phyloP scores from a whole-genome alignment of 2,329 filamentous ascomycete species.

The Trichoderma polysporum region DNA sequence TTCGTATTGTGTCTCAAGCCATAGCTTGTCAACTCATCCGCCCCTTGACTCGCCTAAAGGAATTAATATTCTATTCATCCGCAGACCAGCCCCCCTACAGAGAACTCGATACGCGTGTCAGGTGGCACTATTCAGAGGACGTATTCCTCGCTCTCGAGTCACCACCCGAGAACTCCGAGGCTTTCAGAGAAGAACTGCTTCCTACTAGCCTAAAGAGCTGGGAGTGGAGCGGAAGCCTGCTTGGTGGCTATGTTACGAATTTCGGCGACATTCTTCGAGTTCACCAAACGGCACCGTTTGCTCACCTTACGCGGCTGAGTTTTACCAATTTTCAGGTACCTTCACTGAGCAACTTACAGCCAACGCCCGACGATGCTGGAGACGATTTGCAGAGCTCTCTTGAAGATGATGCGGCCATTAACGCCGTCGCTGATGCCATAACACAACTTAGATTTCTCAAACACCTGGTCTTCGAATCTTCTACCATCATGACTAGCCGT shows the following conservation, averaged over 20 bases:
- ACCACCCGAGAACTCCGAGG: slow-evolving; percentile 41
- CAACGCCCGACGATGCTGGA: slow-evolving; percentile 33
- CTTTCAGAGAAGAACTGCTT: slow-evolving; percentile 34
- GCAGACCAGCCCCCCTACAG: slow-evolving; percentile 68
- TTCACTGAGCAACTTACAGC: slow-evolving; percentile 43
- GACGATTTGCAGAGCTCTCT: slow-evolving; percentile 35
- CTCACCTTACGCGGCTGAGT: slow-evolving; percentile 53
- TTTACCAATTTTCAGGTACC: slow-evolving; percentile 65
- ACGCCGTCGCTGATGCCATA: slow-evolving; percentile 36
- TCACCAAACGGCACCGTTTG: slow-evolving; percentile 59
- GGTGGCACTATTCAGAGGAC: slow-evolving; percentile 67
- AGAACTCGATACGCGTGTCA: slow-evolving; percentile 52
- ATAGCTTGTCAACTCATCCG: slow-evolving; percentile 55
- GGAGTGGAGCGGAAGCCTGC: slow-evolving; percentile 60
- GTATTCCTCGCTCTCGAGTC: slow-evolving; percentile 65
- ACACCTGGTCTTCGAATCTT: slow-evolving; percentile 72
- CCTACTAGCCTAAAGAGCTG: slow-evolving; percentile 50
- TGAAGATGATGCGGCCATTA: slow-evolving; percentile 45
- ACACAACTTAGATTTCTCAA: slow-evolving; percentile 59
- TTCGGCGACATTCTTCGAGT: slow-evolving; percentile 50
- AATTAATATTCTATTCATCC: slow-evolving; percentile 70
- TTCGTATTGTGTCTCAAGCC: slow-evolving; percentile 56
- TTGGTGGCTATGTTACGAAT: slow-evolving; percentile 45
- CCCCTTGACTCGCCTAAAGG: slow-evolving; percentile 63
- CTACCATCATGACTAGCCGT: slow-evolving; percentile 65